Base-by-base conservation (phyloP, 1,139 yeast species). In the Geotrichum citri-aurantii region DNA sequence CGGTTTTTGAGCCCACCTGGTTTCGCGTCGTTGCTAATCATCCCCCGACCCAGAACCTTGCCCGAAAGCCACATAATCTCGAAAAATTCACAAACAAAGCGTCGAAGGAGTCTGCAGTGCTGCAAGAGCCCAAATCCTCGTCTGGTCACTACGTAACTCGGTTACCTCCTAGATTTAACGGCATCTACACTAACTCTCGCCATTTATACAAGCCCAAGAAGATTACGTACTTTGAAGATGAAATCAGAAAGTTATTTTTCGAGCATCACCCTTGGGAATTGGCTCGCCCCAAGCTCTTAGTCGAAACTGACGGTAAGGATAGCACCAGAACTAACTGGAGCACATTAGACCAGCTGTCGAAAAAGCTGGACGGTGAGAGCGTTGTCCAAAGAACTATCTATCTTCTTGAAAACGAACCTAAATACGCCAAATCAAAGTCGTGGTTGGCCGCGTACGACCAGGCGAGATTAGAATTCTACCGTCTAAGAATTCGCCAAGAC, bases 261-360 rank as follows among this genome's bases (percentile, higher is more conserved):
- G 84, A 83, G 62, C 97, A 92, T 71, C 99, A 93, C 73, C 99
- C 99, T 12, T 93, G 99, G 99, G 99, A 93, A 74, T 78, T 92
- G 61, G 88, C 99, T 2, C 82, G 96, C 65, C 97, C 99, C n/a
- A 89, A 89, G 70, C 79, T 84, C 37, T 75, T 93, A 65, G 80
- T 91, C 54, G 99, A 95, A 73, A 87, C 84, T 67, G 76, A 78
- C 23, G 89, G 88, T 6, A 73, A 79, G 50, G 84, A 84, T 57
- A 79, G 77, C 40, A 71, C 73, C 27, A 67, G 72, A 12, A 77
- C 79, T 60, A 89, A 93, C 71, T 93, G 99, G 98, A 79, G 85
- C 57, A 79, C 79, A 57, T 81, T 93, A 73, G 80, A 82, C 64
- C 98, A 93, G 70, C 72, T 84, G 50, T 75, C 79, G 57, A 86